phyloP scores from a whole-genome alignment of 495 filamentous ascomycete genomes.

The Annulohypoxylon maeteangense region DNA sequence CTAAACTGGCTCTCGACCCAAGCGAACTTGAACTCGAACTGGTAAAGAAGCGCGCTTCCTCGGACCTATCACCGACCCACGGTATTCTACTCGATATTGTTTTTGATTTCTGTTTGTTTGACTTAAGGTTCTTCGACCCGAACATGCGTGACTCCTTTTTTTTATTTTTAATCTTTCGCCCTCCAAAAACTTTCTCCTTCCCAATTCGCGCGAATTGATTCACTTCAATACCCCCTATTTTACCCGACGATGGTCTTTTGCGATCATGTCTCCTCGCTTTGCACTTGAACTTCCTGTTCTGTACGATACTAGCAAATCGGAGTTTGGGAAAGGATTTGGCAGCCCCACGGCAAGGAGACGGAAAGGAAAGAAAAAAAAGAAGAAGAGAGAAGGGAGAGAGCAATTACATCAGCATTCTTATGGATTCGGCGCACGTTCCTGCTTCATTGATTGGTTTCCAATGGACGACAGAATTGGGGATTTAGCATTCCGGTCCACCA shows the following conservation, averaged over 20 bases:
- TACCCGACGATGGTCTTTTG: constrained; percentile 32
- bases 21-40: constrained; percentile 34
- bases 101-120: too few species aligned
- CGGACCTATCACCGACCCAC: constrained; percentile 8
- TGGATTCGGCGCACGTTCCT: constrained; percentile 35
- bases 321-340: constrained; percentile 49
- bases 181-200: constrained; percentile 30
- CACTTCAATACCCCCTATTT: constrained; percentile 34
- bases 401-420: constrained; percentile 44
- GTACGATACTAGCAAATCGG: constrained; percentile 48
- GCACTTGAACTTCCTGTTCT: constrained; percentile 44
- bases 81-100: constrained; percentile 21
- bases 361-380: constrained; percentile 28
- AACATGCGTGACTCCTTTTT: constrained; percentile 22
- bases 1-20: constrained; percentile 60
- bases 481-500: constrained; percentile 32
- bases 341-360: constrained; percentile 45
- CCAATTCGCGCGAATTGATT: constrained; percentile 38
- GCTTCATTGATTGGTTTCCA: constrained; percentile 35
- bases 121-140: constrained; percentile 8
- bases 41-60: constrained; percentile 16
- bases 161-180: not conserved
- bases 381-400: constrained; percentile 14
- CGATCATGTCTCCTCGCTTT: constrained; percentile 33
- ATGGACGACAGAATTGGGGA: constrained; percentile 25